Base-by-base conservation (phyloP, 2,329 filamentous ascomycete genomes). In the Thermoascus crustaceus region DNA sequence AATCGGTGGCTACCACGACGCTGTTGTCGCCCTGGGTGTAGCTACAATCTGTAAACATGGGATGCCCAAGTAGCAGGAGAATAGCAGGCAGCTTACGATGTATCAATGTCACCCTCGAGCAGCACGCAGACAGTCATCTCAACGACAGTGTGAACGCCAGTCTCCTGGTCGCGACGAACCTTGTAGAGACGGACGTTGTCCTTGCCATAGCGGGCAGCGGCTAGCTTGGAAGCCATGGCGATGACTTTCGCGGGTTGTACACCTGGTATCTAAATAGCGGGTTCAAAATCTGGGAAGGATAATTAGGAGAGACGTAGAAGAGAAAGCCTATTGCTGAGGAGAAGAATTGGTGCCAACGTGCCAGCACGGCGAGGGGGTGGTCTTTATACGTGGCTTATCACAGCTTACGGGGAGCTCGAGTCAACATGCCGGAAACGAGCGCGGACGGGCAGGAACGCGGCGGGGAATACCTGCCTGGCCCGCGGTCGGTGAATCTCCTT, bases 181-280 rank as follows among this genome's bases (percentile, higher is more conserved):
- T 98, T 98, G 78, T 83, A 94, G 53, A 98, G 78, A 55, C 91
- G 88, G 73, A 98, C 82, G 69, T 98, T 96, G 76, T 96, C 91
- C 78, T 98, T 70, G 48, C 67, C 67, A 50, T 71, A 71, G 39
- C 65, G 64, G 39, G 66, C 65, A 45, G 65, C 60, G 38, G 61
- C 52, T 33, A 71, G 48, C 43, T 54, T 42, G 55, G 69, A 38
- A 32, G 48, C 48, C 57, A 61, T 62, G 22, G 24, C 53, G 44
- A 23, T 38, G n/a, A n/a, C n/a, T n/a, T n/a, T n/a, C n/a, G n/a
- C n/a, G n/a, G n/a, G n/a, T n/a, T n/a, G n/a, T n/a, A n/a, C n/a
- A n/a, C n/a, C n/a, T n/a, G n/a, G n/a, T n/a, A n/a, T n/a, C n/a
- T n/a, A n/a, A n/a, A n/a, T n/a, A n/a, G n/a, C n/a, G n/a, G n/a